Base-by-base conservation (phyloP, 441 rosid species). In the Syzygium malaccense region DNA sequence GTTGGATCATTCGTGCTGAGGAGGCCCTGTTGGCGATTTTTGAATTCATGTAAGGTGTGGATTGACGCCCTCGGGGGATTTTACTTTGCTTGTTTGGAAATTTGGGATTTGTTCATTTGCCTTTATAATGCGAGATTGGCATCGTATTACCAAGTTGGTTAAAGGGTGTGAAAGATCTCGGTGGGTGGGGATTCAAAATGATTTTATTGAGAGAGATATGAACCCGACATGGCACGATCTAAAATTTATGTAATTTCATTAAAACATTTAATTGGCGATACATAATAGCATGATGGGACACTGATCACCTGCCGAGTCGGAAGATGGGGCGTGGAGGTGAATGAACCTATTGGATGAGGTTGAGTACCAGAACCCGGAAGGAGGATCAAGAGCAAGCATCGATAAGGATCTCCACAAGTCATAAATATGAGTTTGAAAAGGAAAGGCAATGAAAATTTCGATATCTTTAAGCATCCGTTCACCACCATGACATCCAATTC, bases 261-360 rank as follows among this genome's bases (percentile, higher is more conserved):
- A 4, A 68, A 68, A 19, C 25, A 33, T 68, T 19, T 41, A 20
- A 37, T 75, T n/a, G 0, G 3, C 0, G 5, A 23, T 23, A 20
- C 0, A 23, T 1, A 23, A 20, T 1, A 17, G 4, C 17, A 0
- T 12, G 6, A 41, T 41, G n/a, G 8, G 10, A 41, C 5, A 23
- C n/a, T 20, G 12, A 71, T 71, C 12, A 7, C 28, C 9, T 71
- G 7, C 3, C 11, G 15, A 71, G 49, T 33, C 3, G n/a, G 4
- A 28, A 12, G 48, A 45, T 45, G 48, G 6, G n/a, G 7, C 11
- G 17, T 71, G 20, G 45, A 37, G 48, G 49, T 11, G 3, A 71
- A 25, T 11, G 28, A 71, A 37, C 28, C 49, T 75, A 75, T 37
- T 37, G 17, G 25, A 75, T n/a, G n/a, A 41, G 51, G 28, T 37